phyloP scores from a whole-genome alignment of 495 filamentous ascomycete species.

The Tuber umbilicatum region DNA sequence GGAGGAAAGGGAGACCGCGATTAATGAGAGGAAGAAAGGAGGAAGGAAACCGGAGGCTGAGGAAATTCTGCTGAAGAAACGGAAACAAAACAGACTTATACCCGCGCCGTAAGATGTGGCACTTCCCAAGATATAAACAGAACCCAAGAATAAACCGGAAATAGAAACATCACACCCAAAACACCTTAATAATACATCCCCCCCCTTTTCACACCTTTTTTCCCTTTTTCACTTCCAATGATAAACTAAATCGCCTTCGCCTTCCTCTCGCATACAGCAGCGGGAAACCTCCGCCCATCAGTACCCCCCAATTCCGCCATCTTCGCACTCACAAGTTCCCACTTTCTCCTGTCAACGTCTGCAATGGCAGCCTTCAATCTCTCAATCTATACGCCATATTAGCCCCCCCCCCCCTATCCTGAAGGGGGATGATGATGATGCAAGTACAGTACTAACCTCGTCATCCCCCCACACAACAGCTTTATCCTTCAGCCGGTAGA shows the following conservation, averaged over 20 bases:
- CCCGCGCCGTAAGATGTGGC: neutral
- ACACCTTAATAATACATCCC: neutral
- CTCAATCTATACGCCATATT: conserved; percentile 5
- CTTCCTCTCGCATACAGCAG: conserved; percentile 11
- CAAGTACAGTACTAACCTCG: conserved; percentile 2
- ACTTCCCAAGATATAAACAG: neutral
- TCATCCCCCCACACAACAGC: conserved; percentile 10
- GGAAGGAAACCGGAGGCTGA: neutral
- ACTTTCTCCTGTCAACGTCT: conserved; percentile 11
- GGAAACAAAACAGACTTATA: neutral
- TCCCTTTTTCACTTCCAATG: neutral
- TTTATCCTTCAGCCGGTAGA: conserved; percentile 6
- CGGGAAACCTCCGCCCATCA: conserved; percentile 2
- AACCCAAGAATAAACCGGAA: neutral
- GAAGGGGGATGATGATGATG: neutral
- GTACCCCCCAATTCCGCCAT: conserved; percentile 7
- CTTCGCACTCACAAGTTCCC: conserved; percentile 11
- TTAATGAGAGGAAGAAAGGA: neutral
- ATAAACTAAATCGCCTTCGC: neutral
- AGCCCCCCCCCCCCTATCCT: neutral
- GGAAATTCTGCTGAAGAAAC: neutral
- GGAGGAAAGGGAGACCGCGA: neutral
- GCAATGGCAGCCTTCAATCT: conserved; percentile 11
- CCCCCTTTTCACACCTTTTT: neutral
- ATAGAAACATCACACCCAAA: neutral